These are phyloP conservation scores for Entonaema liquescens DNA, from an alignment of 495 filamentous ascomycete species.

Conservation along the genomic window DNA sequence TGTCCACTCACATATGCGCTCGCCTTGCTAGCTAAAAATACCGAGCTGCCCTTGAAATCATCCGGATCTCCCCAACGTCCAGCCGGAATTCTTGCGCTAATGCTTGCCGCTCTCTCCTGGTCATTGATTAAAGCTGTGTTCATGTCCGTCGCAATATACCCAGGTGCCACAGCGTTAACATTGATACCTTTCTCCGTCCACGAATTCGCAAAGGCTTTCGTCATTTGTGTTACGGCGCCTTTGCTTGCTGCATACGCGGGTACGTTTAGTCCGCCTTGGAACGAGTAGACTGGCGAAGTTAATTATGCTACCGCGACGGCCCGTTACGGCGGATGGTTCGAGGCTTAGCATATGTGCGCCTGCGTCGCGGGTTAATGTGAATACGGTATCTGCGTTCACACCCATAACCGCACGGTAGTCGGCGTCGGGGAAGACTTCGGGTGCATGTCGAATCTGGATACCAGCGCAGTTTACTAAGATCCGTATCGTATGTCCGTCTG, in stretches of 20 bases:
- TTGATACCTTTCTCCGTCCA: conserved; percentile 82
- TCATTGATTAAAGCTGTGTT: conserved; percentile 84
- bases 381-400: conserved; percentile 84
- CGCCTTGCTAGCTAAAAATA: conserved; percentile 79
- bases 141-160: conserved; percentile 93
- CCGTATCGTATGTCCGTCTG: conserved; percentile 66
- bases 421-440: conserved; percentile 77
- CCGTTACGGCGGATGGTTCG: conserved; percentile 58
- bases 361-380: conserved; percentile 82
- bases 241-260: conserved; percentile 92
- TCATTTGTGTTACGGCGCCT: conserved; percentile 85
- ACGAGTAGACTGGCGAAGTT: conserved; percentile 86
- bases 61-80: conserved; percentile 87
- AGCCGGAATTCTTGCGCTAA: conserved; percentile 83
- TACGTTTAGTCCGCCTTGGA: conserved; percentile 91
- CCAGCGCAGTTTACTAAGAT: conserved; percentile 89
- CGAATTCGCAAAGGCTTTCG: conserved; percentile 87
- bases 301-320: conserved; percentile 78
- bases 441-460: conserved; percentile 81
- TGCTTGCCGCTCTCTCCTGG: conserved; percentile 70
- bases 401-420: conserved; percentile 89
- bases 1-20: conserved; percentile 86
- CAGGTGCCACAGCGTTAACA: conserved; percentile 81
- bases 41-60: conserved; percentile 85
- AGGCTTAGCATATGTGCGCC: conserved; percentile 83